Evolutionary conservation across 768 basidiomycete species (phyloP).

Genomic region (Imleria badia): DNA sequence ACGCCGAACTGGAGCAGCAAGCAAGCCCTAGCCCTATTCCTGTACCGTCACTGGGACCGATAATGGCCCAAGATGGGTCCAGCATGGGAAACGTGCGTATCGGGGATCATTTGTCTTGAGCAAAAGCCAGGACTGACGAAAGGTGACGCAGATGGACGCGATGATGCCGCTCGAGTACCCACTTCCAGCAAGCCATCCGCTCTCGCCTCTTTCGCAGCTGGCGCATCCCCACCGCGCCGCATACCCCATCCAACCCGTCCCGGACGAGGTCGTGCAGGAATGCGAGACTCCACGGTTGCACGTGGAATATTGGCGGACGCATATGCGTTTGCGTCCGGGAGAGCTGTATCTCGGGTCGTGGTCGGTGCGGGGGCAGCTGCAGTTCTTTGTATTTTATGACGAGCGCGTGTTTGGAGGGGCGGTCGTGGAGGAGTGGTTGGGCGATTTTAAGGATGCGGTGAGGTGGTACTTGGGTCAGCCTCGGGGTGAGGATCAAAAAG

Average conservation of each 20-base stretch:
- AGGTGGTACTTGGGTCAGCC: too few species aligned
- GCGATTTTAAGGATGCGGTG: too few species aligned
- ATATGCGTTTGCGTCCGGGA: constrained; percentile 42
- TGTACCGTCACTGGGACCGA: constrained; percentile 11
- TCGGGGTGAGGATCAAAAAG: too few species aligned
- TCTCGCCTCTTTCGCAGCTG: constrained; percentile 22
- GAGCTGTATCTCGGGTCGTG: constrained; percentile 48
- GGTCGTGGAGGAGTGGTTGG: too few species aligned
- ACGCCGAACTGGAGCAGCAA: background rate
- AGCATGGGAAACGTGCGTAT: constrained; percentile 38
- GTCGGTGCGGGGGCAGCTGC: background rate
- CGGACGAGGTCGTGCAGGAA: background rate
- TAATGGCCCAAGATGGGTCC: constrained; percentile 22
- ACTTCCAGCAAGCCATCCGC: constrained; percentile 11
- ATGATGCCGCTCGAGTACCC: constrained; percentile 38
- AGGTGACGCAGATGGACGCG: constrained; percentile 31
- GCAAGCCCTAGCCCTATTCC: background rate
- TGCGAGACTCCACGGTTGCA: constrained; percentile 1
- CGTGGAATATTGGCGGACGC: constrained; percentile 17
- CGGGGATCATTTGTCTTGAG: background rate
- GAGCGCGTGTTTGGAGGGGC: background rate
- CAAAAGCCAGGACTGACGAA: background rate
- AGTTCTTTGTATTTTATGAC: background rate
- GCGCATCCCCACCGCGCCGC: constrained; percentile 7
- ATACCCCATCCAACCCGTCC: background rate